Evolutionary conservation across 2,329 filamentous ascomycete genomes (phyloP), one percentile per base, ranked within the genome.

Genomic region (Fusarium siculi): DNA sequence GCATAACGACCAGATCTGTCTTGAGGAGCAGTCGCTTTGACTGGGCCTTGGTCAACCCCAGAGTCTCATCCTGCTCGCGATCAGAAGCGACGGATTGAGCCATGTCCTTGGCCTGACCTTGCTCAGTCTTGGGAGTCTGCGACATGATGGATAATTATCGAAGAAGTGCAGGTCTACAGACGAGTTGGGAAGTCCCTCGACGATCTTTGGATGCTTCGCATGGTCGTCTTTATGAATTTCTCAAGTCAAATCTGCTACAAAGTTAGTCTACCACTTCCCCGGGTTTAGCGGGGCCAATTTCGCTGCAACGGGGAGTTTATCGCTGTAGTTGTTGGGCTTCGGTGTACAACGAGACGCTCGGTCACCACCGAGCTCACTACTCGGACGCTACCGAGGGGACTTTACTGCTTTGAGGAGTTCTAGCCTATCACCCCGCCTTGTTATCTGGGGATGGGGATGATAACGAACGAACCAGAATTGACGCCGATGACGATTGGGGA

Each of bases 1-100:
- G 64, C 37, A 72, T 58, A 1, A 72, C 69, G 0, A 72, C 69
- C 9, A 72, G 5, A 0, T 72, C 69, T 0, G 69, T 72, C 49
- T 72, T 72, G 2, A 69, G 50, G 0, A 72, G 56, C 0, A 68
- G 46, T 7, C 65, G 63, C 25, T 68, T 68, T 0, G 65, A 60
- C 0, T 68, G 63, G 0, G 65, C 65, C 19, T 68, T 68, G 9
- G 65, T 68, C 4, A 68, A 43, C 0, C 39, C 40, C 0, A 34
- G 36, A 0, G 16, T 16, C 10, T 28, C 54, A 23, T 68, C 63
- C 1, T 18, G 46, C 0, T 12, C 40, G 0, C 4, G 43, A 18
- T 40, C 43, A 8, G 65, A 68, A 2, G 10, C 15, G 1, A 54
- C 6, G 0, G 65, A 68, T 1, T 54, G 63, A 1, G 63, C 34